These are phyloP conservation scores for Beauveria sp. DNA, from an alignment of 2,329 filamentous ascomycete species.

Conservation along the genomic window DNA sequence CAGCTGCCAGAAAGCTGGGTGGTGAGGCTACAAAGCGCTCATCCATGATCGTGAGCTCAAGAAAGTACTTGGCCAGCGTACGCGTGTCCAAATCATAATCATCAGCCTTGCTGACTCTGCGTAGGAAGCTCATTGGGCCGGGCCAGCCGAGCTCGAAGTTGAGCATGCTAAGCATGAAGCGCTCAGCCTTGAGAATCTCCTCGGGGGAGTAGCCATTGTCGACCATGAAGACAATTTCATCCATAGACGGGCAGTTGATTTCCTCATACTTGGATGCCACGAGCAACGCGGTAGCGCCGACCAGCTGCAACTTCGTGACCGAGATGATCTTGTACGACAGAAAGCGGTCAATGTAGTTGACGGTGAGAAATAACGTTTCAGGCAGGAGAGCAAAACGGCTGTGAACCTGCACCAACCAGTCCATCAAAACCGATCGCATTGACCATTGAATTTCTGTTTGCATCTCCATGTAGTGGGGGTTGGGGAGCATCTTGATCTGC, in stretches of 20 bases:
- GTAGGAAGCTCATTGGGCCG: conserved; percentile 97
- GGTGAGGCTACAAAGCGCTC: conserved; percentile 90
- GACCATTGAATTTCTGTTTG: conserved; percentile 99
- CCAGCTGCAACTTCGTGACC: conserved; percentile 87
- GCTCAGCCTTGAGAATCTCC: conserved; percentile 93
- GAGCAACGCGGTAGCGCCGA: conserved; percentile 91
- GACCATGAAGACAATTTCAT: conserved; percentile 98
- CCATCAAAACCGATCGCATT: conserved; percentile 94
- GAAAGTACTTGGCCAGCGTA: conserved; percentile 94
- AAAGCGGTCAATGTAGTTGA: conserved; percentile 97
- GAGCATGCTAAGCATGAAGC: conserved; percentile 96
- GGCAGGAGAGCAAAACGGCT: conserved; percentile 83
- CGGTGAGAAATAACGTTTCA: conserved; percentile 88
- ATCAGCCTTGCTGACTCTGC: conserved; percentile 95
- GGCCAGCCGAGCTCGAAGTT: conserved; percentile 95
- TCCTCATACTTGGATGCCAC: conserved; percentile 98
- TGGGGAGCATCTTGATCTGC: conserved; percentile 73
- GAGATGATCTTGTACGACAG: conserved; percentile 92
- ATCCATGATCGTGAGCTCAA: conserved; percentile 96
- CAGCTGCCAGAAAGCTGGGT: conserved; percentile 84
- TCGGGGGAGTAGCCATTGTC: conserved; percentile 82
- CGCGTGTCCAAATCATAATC: conserved; percentile 95
- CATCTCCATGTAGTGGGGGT: conserved; percentile 91
- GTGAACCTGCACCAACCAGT: conserved; percentile 97
- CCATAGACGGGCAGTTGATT: conserved; percentile 92